Base-by-base conservation (phyloP, 371 early-diverging fungal genomes). In the Mucor indicus region DNA sequence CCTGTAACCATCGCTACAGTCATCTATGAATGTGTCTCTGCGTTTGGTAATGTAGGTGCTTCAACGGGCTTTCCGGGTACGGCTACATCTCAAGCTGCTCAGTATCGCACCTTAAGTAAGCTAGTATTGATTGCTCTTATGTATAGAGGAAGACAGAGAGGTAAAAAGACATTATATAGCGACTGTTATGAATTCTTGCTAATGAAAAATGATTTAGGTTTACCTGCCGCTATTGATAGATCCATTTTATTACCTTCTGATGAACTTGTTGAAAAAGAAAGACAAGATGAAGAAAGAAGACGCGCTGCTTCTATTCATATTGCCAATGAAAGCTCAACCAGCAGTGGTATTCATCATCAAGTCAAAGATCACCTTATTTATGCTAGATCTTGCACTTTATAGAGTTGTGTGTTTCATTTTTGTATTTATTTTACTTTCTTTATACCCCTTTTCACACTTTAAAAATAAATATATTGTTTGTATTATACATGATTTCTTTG, bases 181-280 rank as follows among this genome's bases (percentile, higher is more conserved):
- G 21, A 15, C 12, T 38, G 20, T 38, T 38, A 7, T 31, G 16
- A 9, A 5, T 43, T 15, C 11, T 29, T n/a, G 11, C n/a, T 24
- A 46, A n/a, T n/a, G n/a, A 22, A 12, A 7, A 11, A 7, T 5
- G 5, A 13, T 33, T 4, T 43, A 72, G 72, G 69, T 31, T 44
- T 74, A 11, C 75, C 75, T 10, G 65, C 65, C 2, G 60, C 70
- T 19, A 74, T 74, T 41, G 75, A 74, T 62, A 57, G 75, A 31
- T 70, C 75, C 23, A 66, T 74, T 10, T 39, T 74, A 19, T 45
- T 74, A 21, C 75, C 75, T 9, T 70, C 71, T 17, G 75, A 62
- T 25, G 35, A 55, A 37, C 29, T 61, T n/a, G 57, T 52, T n/a
- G 39, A 57, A 33, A 57, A 54, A 11, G 66, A 66, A 53, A 54